Conservation (phyloP, 495 filamentous ascomycete genomes). For the Talaromyces adpressus region DNA sequence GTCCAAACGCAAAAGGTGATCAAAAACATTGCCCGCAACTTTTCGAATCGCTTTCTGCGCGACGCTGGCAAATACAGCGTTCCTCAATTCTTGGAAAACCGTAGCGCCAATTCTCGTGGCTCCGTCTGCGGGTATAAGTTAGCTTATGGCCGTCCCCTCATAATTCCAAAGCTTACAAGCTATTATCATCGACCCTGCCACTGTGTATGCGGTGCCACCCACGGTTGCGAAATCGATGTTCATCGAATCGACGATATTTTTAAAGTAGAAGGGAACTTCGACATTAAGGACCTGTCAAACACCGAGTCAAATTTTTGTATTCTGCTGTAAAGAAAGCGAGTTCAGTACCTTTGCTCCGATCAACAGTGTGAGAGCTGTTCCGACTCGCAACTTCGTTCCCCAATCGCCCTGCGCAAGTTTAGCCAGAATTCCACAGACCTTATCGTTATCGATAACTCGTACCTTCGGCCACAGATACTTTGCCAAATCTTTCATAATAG, state of each 20-base stretch:
- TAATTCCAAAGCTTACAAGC: conserved; percentile 47
- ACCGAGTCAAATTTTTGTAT: neutral
- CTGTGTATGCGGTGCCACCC: conserved; percentile 79
- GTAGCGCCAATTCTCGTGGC: conserved; percentile 79
- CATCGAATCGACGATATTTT: conserved; percentile 93
- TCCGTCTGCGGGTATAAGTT: conserved; percentile 51
- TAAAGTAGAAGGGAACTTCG: conserved; percentile 98
- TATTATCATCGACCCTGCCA: conserved; percentile 86
- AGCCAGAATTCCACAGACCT: neutral
- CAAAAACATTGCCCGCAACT: conserved; percentile 88
- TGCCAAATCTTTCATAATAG: conserved; percentile 96
- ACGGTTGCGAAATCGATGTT: conserved; percentile 82
- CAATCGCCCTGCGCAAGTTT: conserved; percentile 51
- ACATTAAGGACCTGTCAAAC: conserved; percentile 72
- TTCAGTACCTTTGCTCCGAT: conserved; percentile 71
- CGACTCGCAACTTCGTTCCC: conserved; percentile 76
- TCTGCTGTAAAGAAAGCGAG: neutral
- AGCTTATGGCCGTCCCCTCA: neutral
- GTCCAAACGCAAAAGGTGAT: conserved; percentile 81
- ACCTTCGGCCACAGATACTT: conserved; percentile 95
- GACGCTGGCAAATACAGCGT: conserved; percentile 94
- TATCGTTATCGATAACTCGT: conserved; percentile 11
- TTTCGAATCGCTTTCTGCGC: conserved; percentile 92
- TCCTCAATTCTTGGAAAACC: conserved; percentile 83
- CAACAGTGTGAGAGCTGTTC: conserved; percentile 70